Percentiles rank a stretch among this genome's conserved stretches.
Conservation (phyloP, 306 rosid species). For the Lupinus albus region DNA sequence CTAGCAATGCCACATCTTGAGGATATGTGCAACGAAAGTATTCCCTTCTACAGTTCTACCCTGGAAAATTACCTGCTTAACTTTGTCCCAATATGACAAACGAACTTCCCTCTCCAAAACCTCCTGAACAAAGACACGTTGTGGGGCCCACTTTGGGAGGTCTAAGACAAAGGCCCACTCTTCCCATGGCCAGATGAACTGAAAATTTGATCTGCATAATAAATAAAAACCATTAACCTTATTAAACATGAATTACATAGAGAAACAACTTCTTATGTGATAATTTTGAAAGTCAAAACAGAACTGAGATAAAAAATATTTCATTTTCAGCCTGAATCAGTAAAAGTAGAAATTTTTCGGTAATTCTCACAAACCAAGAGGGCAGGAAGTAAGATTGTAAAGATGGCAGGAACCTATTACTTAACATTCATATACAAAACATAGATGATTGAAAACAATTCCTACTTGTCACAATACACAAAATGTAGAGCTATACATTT, state of each 20-base stretch:
- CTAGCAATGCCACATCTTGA: not conserved
- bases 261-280: not conserved
- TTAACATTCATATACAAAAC: not conserved
- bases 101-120: slow-evolving; percentile 98
- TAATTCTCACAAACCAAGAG: slow-evolving; percentile 23
- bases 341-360: slow-evolving; percentile 6
- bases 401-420: not conserved
- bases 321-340: not conserved
- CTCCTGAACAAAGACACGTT: slow-evolving; percentile 96
- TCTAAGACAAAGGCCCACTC: slow-evolving; percentile 95
- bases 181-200: slow-evolving; percentile 99
- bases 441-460: slow-evolving; percentile 4
- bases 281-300: slow-evolving; percentile 6
- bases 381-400: not conserved
- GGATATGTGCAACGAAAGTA: slow-evolving; percentile 21
- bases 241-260: slow-evolving; percentile 13
- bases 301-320: not conserved
- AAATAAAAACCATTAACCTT: slow-evolving; percentile 37
- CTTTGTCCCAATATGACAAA: slow-evolving; percentile 96
- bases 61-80: slow-evolving; percentile 79
- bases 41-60: not conserved
- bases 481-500: not conserved
- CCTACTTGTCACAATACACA: not conserved
- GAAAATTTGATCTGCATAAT: slow-evolving; percentile 84
- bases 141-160: slow-evolving; percentile 99